phyloP scores from a whole-genome alignment of 2,329 filamentous ascomycete genomes.

The Thielaviopsis ethacetica region DNA sequence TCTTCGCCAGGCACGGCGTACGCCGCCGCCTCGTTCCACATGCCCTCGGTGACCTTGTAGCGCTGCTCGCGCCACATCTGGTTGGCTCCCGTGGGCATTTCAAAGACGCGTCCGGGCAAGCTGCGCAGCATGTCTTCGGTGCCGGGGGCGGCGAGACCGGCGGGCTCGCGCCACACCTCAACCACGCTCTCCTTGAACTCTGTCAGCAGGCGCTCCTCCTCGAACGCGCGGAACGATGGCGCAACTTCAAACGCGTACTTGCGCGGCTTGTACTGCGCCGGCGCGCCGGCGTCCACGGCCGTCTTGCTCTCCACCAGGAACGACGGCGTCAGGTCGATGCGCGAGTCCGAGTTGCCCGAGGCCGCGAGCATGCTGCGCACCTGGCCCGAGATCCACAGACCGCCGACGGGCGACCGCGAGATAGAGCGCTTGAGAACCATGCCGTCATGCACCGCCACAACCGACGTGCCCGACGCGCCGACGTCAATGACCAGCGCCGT shows the following conservation, averaged over 20 bases:
- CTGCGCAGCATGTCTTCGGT: constrained; percentile 63
- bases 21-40: constrained; percentile 76
- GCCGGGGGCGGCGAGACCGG: constrained; percentile 43
- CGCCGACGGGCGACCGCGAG: constrained; percentile 69
- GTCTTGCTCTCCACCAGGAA: constrained; percentile 80
- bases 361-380: constrained; percentile 64
- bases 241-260: constrained; percentile 46
- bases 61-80: constrained; percentile 84
- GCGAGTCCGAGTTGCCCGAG: constrained; percentile 34
- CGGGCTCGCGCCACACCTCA: constrained; percentile 76
- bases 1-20: constrained; percentile 28
- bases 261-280: constrained; percentile 60
- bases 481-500: constrained; percentile 87
- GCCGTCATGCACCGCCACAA: constrained; percentile 86
- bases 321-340: constrained; percentile 63
- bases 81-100: constrained; percentile 95
- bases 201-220: constrained; percentile 84
- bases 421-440: constrained; percentile 85
- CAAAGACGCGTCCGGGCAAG: constrained; percentile 72
- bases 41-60: constrained; percentile 69
- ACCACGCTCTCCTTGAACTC: constrained; percentile 98
- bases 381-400: constrained; percentile 80
- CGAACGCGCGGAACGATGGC: constrained; percentile 61
- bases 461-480: constrained; percentile 72
- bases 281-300: constrained; percentile 69